These are phyloP conservation scores for Jacaranda copaia DNA, from an alignment of 257 asterid genomes.

Conservation along the genomic window DNA sequence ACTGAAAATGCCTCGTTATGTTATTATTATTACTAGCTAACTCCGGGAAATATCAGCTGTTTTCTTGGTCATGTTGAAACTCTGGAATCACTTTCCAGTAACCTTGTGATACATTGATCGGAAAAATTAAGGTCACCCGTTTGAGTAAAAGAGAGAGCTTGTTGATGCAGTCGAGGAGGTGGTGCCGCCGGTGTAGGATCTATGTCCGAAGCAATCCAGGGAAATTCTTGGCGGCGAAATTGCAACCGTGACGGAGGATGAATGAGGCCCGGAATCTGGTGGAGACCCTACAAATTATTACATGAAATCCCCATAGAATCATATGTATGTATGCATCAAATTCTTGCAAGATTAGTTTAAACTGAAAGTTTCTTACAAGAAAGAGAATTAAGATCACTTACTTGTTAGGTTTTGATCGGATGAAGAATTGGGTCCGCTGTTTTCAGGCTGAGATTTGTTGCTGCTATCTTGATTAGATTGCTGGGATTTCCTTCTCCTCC, in stretches of 20 bases:
- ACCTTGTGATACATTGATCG: neutral
- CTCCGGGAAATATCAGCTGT: neutral
- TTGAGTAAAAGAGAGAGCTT: constrained; percentile 60
- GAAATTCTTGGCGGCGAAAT: constrained; percentile 84
- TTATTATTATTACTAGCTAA: constrained; percentile 39
- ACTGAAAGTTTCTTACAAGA: too few relatives aligned
- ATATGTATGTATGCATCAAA: neutral
- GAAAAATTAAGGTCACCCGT: constrained; percentile 32
- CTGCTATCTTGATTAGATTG: constrained; percentile 59
- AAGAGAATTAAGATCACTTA: constrained; percentile 1
- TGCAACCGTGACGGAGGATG: constrained; percentile 79
- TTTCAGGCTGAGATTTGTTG: constrained; percentile 53
- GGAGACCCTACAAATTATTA: constrained; percentile 60
- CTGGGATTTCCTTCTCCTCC: constrained; percentile 82
- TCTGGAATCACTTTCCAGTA: constrained; percentile 9
- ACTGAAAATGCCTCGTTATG: constrained; percentile 29
- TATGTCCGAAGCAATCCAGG: constrained; percentile 70
- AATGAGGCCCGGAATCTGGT: constrained; percentile 74
- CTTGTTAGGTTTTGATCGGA: constrained; percentile 57
- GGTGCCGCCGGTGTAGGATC: constrained; percentile 47
- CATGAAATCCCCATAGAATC: neutral
- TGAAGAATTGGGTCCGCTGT: constrained; percentile 54
- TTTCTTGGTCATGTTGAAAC: neutral
- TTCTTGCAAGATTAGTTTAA: too few relatives aligned
- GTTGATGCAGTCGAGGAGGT: constrained; percentile 60